Conservation (phyloP, 179 eudicot species). For the Carnegiea gigantea region DNA sequence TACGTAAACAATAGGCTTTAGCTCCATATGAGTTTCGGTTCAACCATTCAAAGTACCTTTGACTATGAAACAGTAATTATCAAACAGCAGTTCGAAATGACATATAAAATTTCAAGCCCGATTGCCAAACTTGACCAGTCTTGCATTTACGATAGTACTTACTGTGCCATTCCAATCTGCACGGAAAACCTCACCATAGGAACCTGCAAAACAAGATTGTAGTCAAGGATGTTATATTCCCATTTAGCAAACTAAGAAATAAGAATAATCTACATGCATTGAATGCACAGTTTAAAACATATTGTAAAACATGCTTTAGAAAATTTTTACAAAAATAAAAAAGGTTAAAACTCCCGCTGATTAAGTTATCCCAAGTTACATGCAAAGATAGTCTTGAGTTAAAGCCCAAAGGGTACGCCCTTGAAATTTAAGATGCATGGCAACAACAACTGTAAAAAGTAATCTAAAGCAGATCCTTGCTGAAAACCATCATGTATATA, state of each 20-base stretch:
- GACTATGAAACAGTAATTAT: background rate
- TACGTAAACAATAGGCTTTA: background rate
- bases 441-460: background rate
- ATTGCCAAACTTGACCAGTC: background rate
- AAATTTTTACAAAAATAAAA: background rate
- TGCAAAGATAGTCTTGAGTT: background rate
- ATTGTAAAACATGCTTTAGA: background rate
- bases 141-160: conserved; percentile 33
- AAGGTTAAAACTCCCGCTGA: background rate
- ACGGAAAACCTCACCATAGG: conserved; percentile 93
- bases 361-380: conserved; percentile 1
- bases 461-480: background rate
- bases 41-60: background rate
- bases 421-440: background rate
- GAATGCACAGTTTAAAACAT: background rate
- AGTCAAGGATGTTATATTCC: conserved; percentile 6
- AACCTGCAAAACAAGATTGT: conserved; percentile 54
- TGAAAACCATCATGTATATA: background rate
- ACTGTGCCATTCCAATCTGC: conserved; percentile 98
- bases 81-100: background rate
- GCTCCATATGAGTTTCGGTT: background rate
- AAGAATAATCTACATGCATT: background rate
- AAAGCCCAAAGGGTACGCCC: background rate
- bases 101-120: background rate
- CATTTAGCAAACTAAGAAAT: conserved; percentile 12